Conservation (phyloP, 352 stramenopile species). For the Globisporangium paddicum region DNA sequence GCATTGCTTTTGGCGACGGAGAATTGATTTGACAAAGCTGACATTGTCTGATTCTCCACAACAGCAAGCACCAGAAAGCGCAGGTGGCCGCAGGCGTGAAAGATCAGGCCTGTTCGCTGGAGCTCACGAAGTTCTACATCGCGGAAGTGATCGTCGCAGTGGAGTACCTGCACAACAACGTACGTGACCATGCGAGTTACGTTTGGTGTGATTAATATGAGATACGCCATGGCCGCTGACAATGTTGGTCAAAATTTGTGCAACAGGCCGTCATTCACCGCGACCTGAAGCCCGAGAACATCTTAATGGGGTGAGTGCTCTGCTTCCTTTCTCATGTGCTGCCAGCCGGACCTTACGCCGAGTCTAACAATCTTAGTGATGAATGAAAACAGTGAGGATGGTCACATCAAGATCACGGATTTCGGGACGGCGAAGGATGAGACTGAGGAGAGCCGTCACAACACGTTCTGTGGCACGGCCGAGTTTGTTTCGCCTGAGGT, state of each 20-base stretch:
- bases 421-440: conserved; percentile 88
- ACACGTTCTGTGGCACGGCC: conserved; percentile 89
- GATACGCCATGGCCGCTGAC: neutral
- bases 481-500: conserved; percentile 93
- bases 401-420: conserved; percentile 89
- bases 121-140: conserved; percentile 92
- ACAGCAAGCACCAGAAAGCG: conserved; percentile 74
- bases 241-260: conserved; percentile 1
- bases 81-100: conserved; percentile 47
- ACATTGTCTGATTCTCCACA: neutral
- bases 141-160: conserved; percentile 92
- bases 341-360: neutral
- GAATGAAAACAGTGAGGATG: conserved; percentile 35
- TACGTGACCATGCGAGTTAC: conserved; percentile 8
- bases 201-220: neutral
- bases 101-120: conserved; percentile 64
- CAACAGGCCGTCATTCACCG: conserved; percentile 91
- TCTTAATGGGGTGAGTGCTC: conserved; percentile 51
- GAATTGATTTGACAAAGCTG: neutral
- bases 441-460: conserved; percentile 74
- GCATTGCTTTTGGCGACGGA: conserved; percentile 1
- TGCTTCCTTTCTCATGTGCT: neutral
- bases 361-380: neutral
- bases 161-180: conserved; percentile 91
- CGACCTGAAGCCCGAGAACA: conserved; percentile 93